These are phyloP conservation scores for Closterium sp. DNA, from an alignment of 139 green algal species.

Conservation along the genomic window DNA sequence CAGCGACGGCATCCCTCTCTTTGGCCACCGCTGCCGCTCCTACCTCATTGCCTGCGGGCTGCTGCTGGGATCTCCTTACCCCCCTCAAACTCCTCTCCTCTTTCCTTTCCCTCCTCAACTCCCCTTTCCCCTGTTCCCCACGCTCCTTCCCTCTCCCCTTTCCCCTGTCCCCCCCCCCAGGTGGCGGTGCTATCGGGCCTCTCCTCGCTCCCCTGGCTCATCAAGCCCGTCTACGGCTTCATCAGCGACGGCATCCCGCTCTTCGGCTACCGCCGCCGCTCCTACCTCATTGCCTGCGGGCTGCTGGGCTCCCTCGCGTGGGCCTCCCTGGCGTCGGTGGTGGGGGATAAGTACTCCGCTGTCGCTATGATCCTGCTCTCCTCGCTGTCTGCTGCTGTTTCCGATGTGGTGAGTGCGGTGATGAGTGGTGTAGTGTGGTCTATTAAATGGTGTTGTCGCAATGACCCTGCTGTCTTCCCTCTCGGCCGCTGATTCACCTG, in stretches of 20 bases:
- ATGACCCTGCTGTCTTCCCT: not conserved
- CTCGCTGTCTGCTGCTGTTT: conserved; percentile 71
- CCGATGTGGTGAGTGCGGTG: conserved; percentile 68
- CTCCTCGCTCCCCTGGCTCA: conserved; percentile 67
- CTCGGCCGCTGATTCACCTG: not conserved
- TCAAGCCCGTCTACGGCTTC: conserved; percentile 90
- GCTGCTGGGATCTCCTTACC: too few relatives aligned
- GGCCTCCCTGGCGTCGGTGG: conserved; percentile 60
- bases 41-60: too few relatives aligned
- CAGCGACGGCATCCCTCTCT: not conserved
- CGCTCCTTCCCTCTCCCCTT: too few relatives aligned
- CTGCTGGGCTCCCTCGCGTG: conserved; percentile 65
- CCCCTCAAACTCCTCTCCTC: too few relatives aligned
- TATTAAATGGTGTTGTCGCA: too few relatives aligned
- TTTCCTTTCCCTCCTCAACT: too few relatives aligned
- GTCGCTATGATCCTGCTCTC: conserved; percentile 62
- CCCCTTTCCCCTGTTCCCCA: too few relatives aligned
- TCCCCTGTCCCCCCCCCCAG: not conserved
- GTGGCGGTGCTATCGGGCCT: not conserved
- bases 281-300: conserved; percentile 83
- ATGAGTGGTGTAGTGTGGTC: too few relatives aligned
- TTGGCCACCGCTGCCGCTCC: not conserved
- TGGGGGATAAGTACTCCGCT: conserved; percentile 56
- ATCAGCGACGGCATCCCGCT: conserved; percentile 79
- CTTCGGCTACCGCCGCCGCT: conserved; percentile 83